Evolutionary conservation across 1,284 basidiomycete species (phyloP), one percentile per base, ranked within the genome.

Genomic region (Pholiota adiposa): DNA sequence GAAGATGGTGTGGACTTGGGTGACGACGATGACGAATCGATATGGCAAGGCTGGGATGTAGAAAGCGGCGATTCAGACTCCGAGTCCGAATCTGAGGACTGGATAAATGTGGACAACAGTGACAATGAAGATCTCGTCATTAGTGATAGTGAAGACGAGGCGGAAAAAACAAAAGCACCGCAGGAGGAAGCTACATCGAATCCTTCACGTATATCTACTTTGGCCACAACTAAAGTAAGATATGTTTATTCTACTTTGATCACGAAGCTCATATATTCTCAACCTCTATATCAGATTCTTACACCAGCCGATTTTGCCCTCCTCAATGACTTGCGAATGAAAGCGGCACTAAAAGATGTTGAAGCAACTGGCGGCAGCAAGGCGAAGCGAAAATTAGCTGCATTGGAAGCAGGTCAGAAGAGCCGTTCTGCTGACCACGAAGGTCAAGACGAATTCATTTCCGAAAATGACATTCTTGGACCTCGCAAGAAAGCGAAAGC

Each of bases 301-400:
- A 99, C 97, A 0, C 97, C 97, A 0, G 96, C 96, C 27, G 97
- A 99, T 76, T 99, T 98, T 74, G 93, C 93, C 0, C 80, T 98
- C 53, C 84, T 99, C 58, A 94, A 94, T 69, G 94, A 98, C 68
- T 86, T 99, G 8, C 90, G 92, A 7, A 83, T 95, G 59, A 85
- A 93, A 76, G 92, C 90, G 0, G 93, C 93, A n/a, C 79, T 82
- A 19, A 83, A 87, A 58, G 87, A 86, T 1, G 88, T 92, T 8
- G 88, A 93, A 68, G 76, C 77, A 31, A 87, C 87, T 1, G 90
- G 90, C 3, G 90, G 92, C 3, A 82, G 88, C 23, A 86, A 84
- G 33, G 89, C 94, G 1, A 96, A 96, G 73, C 90, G 97, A 56
- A 98, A 96, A 77, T 88, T 93, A 8, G 90, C 89, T 0, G 79